Base-by-base conservation (phyloP, 805 yeast species). In the Ogataea ganodermae region DNA sequence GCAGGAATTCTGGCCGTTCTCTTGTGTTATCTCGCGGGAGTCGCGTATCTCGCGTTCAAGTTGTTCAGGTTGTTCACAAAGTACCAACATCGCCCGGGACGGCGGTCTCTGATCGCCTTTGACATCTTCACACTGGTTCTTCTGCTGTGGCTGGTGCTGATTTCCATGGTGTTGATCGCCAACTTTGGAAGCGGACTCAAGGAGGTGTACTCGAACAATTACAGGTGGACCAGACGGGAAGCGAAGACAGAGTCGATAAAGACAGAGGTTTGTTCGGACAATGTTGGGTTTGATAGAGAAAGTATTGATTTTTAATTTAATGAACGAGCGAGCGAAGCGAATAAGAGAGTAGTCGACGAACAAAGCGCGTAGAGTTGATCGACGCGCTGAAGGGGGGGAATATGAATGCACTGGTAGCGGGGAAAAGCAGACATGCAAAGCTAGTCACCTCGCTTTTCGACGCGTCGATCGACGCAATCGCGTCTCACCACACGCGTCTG, bases 11-110 rank as follows among this genome's bases (percentile, higher is more conserved):
- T 49, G 0, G 18, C 42, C 7, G 53, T 69, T 4, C 33, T 67
- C 3, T 24, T 61, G 1, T 49, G 61, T 12, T 73, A 65, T 44
- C 37, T 65, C 1, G 58, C 62, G 9, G 77, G 73, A 0, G 51
- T 69, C 10, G 74, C 71, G 2, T 74, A 73, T 49, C 68, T 73
- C 5, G 47, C 66, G 4, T 74, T 71, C 61, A 74, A 74, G 50
- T 55, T 71, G 42, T 61, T 67, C 41, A 48, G 77, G 32, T 56
- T 74, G 35, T 72, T 61, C 56, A 55, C 61, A 17, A 48, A 46
- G 14, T 52, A 50, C 39, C 64, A 73, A 10, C 63, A 60, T 46
- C 62, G 69, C 46, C 73, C 76, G 0, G 79, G 78, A 4, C 58
- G 71, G 23, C 66, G 65, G 36, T 72, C 77, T 8, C 61, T 74